These are phyloP conservation scores for Phytophthora lateralis DNA, from an alignment of 352 stramenopile species.

Conservation along the genomic window DNA sequence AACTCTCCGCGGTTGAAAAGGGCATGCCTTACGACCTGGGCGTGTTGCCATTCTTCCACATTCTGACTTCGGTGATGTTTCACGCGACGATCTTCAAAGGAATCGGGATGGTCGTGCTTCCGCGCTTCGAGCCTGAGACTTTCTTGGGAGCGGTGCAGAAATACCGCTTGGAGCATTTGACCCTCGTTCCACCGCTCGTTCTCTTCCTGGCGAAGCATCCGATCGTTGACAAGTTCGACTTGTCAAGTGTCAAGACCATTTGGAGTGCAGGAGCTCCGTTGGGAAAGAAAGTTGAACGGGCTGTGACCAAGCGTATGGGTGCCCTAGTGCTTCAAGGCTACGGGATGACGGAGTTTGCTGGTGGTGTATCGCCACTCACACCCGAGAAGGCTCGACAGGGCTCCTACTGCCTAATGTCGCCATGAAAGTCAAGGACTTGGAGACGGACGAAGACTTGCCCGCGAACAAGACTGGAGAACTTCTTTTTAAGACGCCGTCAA, in stretches of 20 bases:
- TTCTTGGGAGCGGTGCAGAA: conserved; percentile 83
- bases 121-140: conserved; percentile 87
- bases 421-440: conserved; percentile 45
- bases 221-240: conserved; percentile 87
- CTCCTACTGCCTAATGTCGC: conserved; percentile 55
- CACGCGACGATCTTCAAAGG: conserved; percentile 84
- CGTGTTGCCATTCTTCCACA: conserved; percentile 95
- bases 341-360: conserved; percentile 67
- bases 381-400: conserved; percentile 35
- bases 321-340: conserved; percentile 54
- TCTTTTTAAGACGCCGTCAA: conserved; percentile 83
- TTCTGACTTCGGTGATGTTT: conserved; percentile 88
- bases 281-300: conserved; percentile 72
- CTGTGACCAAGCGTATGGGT: conserved; percentile 62
- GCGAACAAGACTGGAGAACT: conserved; percentile 76
- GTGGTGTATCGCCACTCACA: conserved; percentile 49
- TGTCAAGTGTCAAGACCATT: conserved; percentile 72
- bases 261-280: conserved; percentile 85
- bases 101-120: conserved; percentile 82
- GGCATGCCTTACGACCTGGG: conserved; percentile 37
- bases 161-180: conserved; percentile 28
- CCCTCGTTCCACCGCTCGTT: conserved; percentile 79
- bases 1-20: neutral
- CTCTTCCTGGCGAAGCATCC: conserved; percentile 82
- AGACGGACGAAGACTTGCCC: conserved; percentile 46